phyloP scores from a whole-genome alignment of 2,329 filamentous ascomycete species.

The Botrytis deweyae region DNA sequence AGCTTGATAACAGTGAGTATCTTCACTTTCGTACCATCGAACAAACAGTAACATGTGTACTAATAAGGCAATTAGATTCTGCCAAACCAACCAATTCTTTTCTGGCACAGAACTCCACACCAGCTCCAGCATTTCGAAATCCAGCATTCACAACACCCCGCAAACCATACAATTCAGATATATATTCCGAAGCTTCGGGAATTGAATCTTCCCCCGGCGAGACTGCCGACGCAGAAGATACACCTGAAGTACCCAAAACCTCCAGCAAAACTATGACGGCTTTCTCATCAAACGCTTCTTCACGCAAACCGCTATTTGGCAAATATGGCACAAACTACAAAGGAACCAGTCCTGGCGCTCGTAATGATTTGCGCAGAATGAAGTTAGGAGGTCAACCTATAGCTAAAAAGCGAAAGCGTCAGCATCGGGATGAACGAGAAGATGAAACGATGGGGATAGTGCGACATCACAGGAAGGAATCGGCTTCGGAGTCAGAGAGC shows the following conservation, averaged over 20 bases:
- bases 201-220: slow-evolving; percentile 60
- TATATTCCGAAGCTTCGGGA: slow-evolving; percentile 55
- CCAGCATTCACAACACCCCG: slow-evolving; percentile 64
- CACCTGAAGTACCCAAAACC: slow-evolving; percentile 52
- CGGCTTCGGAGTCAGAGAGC: slow-evolving; percentile 41
- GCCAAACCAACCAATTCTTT: slow-evolving; percentile 43
- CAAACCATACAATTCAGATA: slow-evolving; percentile 53
- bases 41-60: neutral
- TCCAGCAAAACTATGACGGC: slow-evolving; percentile 52
- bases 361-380: slow-evolving; percentile 52
- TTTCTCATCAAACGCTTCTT: slow-evolving; percentile 49
- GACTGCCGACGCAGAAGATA: slow-evolving; percentile 49
- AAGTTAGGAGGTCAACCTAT: slow-evolving; percentile 47
- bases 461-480: slow-evolving; percentile 40
- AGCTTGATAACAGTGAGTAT: slow-evolving; percentile 33
- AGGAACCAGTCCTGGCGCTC: slow-evolving; percentile 49
- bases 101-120: slow-evolving; percentile 50
- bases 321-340: slow-evolving; percentile 45
- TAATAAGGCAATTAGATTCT: slow-evolving; percentile 37
- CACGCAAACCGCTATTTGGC: slow-evolving; percentile 45
- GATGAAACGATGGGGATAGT: slow-evolving; percentile 39
- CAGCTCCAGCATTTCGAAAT: slow-evolving; percentile 57
- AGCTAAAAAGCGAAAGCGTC: slow-evolving; percentile 47
- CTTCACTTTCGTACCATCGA: neutral
- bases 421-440: slow-evolving; percentile 42